phyloP scores from a whole-genome alignment of 352 stramenopile genomes.

The Phytophthora palmivora region DNA sequence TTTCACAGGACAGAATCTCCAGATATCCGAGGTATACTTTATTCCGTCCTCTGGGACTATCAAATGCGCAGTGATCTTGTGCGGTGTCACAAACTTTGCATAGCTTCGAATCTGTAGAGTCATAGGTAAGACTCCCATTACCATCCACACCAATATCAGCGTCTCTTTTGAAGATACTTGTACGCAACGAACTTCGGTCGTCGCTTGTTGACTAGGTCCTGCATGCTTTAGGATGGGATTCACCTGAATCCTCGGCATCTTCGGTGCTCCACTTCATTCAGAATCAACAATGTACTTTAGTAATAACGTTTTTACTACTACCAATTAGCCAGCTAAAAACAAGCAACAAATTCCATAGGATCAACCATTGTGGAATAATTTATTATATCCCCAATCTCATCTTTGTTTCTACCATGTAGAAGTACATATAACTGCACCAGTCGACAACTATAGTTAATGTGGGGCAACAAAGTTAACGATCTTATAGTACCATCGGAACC shows the following conservation, averaged over 20 bases:
- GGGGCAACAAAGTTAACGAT: too few species aligned
- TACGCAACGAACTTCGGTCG: background rate
- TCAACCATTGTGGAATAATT: too few species aligned
- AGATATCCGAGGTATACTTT: conserved; percentile 8
- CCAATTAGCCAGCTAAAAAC: too few species aligned
- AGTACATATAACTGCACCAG: too few species aligned
- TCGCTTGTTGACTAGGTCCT: background rate
- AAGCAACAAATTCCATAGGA: too few species aligned
- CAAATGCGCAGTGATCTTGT: conserved; percentile 22
- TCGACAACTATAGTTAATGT: too few species aligned
- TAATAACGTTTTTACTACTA: too few species aligned
- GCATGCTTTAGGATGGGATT: background rate
- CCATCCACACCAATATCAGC: conserved; percentile 20
- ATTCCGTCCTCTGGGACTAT: background rate
- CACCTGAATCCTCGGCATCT: conserved; percentile 4
- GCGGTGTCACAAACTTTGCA: conserved; percentile 21
- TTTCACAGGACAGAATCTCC: conserved; percentile 15
- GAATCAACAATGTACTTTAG: too few species aligned
- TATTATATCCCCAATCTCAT: too few species aligned
- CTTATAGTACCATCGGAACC: too few species aligned
- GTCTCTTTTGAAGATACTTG: conserved; percentile 4
- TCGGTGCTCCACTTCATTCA: background rate
- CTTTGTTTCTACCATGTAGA: too few species aligned
- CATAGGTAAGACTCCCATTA: conserved; percentile 29
- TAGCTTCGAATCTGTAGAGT: conserved; percentile 39